Percentiles rank a stretch among this genome's conserved stretches.
Evolutionary conservation across 2,329 filamentous ascomycete species (phyloP).

Genomic region (Fusarium staphyleae): DNA sequence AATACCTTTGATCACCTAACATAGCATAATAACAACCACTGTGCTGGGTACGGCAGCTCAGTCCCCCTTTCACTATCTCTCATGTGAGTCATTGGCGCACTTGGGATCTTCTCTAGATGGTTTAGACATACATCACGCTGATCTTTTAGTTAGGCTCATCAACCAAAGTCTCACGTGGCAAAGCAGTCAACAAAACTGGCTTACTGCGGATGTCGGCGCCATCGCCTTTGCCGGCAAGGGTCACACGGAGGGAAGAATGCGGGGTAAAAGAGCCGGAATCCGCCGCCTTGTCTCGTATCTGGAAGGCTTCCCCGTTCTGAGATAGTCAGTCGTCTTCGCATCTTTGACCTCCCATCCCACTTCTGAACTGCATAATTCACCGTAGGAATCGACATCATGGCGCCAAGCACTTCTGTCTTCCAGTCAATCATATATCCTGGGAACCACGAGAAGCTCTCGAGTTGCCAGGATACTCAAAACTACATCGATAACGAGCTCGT

Average conservation of each 20-base stretch:
- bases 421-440: slow-evolving; percentile 34
- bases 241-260: background rate
- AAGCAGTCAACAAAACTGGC: no score
- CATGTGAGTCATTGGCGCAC: no score
- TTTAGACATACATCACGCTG: no score
- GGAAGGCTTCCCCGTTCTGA: background rate
- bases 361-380: background rate
- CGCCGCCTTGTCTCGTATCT: background rate
- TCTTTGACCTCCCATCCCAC: background rate
- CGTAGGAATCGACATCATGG: slow-evolving; percentile 8
- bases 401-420: slow-evolving; percentile 21
- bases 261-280: background rate
- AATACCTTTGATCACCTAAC: no score
- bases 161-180: no score
- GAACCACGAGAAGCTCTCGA: slow-evolving; percentile 35
- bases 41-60: no score
- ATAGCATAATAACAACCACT: no score
- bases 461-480: slow-evolving; percentile 66
- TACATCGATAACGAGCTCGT: slow-evolving; percentile 78
- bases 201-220: background rate
- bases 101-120: no score
- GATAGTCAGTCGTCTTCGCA: background rate
- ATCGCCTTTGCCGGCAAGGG: background rate
- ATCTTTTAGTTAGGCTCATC: no score
- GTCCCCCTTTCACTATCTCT: no score